Percentiles rank a stretch among this genome's conserved stretches.
Evolutionary conservation across 352 stramenopile genomes (phyloP).

Genomic region (Thraustochytrium sp.): DNA sequence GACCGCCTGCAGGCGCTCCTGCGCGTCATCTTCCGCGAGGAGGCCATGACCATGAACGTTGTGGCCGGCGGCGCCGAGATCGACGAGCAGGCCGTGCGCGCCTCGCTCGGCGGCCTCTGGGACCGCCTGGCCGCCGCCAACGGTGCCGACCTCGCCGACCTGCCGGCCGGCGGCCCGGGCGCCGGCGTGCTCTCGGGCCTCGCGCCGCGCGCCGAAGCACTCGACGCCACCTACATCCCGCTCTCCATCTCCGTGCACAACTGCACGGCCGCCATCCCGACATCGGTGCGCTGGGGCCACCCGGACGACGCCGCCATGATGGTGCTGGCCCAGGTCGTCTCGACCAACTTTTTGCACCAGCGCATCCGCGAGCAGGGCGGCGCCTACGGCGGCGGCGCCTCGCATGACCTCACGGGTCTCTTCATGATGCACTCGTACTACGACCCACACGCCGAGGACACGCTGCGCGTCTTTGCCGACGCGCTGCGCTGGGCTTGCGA

Average conservation of each 20-base stretch:
- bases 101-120: background rate
- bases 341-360: slow-evolving; percentile 32
- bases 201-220: background rate
- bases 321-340: slow-evolving; percentile 21
- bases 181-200: background rate
- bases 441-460: slow-evolving; percentile 28
- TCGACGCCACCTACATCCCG: slow-evolving; percentile 16
- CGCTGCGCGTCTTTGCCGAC: background rate
- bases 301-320: slow-evolving; percentile 27
- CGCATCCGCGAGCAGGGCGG: slow-evolving; percentile 22
- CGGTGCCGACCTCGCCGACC: background rate
- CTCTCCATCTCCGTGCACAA: slow-evolving; percentile 36
- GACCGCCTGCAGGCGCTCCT: background rate
- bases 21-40: background rate
- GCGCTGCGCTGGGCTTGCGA: slow-evolving; percentile 10
- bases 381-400: slow-evolving; percentile 17
- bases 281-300: background rate
- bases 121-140: background rate
- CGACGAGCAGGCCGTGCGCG: background rate
- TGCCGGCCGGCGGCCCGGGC: background rate
- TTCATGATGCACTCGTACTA: slow-evolving; percentile 38
- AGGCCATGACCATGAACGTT: slow-evolving; percentile 15
- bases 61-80: slow-evolving; percentile 9
- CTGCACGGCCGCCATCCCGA: background rate
- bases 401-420: slow-evolving; percentile 22